Evolutionary conservation across 2,329 filamentous ascomycete species (phyloP).

Genomic region (Ampelomyces quisqualis): DNA sequence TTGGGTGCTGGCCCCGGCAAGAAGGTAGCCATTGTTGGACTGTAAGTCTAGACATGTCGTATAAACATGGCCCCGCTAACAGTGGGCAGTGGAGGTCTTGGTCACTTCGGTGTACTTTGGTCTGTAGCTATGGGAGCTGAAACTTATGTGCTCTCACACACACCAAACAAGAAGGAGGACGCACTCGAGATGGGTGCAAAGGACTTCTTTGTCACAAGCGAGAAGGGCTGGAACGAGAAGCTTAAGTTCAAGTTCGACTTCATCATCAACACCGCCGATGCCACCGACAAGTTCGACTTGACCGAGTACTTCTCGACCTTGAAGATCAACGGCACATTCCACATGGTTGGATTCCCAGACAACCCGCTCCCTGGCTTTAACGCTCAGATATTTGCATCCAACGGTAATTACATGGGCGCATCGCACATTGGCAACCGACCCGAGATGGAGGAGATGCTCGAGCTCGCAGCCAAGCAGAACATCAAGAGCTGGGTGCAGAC

Average conservation of each 20-base stretch:
- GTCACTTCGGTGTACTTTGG: slow-evolving; percentile 54
- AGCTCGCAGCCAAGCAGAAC: slow-evolving; percentile 53
- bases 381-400: slow-evolving; percentile 72
- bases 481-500: slow-evolving; percentile 61
- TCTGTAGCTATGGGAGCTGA: slow-evolving; percentile 60
- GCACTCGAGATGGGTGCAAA: slow-evolving; percentile 61
- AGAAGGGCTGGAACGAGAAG: slow-evolving; percentile 60
- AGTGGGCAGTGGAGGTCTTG: slow-evolving; percentile 47
- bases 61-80: slow-evolving; percentile 10
- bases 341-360: slow-evolving; percentile 77
- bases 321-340: slow-evolving; percentile 78
- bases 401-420: slow-evolving; percentile 61
- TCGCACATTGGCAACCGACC: slow-evolving; percentile 54
- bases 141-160: slow-evolving; percentile 62
- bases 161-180: slow-evolving; percentile 60
- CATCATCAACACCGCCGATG: slow-evolving; percentile 73
- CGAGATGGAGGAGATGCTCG: slow-evolving; percentile 55
- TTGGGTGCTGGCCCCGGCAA: slow-evolving; percentile 75
- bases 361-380: slow-evolving; percentile 70
- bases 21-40: slow-evolving; percentile 73
- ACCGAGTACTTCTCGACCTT: slow-evolving; percentile 73
- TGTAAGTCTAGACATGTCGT: slow-evolving; percentile 44
- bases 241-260: slow-evolving; percentile 68
- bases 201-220: slow-evolving; percentile 59
- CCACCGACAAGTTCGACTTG: slow-evolving; percentile 67